These are phyloP conservation scores for Hanseniaspora jakobsenii DNA, from an alignment of 805 yeast genomes.

Conservation along the genomic window DNA sequence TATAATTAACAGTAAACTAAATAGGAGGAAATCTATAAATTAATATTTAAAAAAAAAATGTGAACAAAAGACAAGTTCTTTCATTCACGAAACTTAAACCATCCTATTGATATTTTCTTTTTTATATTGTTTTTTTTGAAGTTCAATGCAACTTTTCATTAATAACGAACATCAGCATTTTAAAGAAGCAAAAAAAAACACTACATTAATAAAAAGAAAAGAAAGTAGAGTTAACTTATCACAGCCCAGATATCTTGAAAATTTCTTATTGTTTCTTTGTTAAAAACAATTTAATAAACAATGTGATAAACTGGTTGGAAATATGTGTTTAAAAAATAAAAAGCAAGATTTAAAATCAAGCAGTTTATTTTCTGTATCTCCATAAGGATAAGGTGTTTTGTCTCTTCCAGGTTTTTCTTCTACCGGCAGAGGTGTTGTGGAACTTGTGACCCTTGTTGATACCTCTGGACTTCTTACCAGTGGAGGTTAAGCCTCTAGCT, in stretches of 20 bases:
- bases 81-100: too few relatives aligned
- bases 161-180: too few relatives aligned
- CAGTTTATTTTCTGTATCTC: conserved; percentile 86
- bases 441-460: conserved; percentile 99
- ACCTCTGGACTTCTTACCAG: conserved; percentile 99
- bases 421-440: conserved; percentile 97
- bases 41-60: too few relatives aligned
- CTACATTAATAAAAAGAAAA: conserved; percentile 16
- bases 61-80: too few relatives aligned
- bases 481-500: conserved; percentile 95
- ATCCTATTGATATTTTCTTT: too few relatives aligned
- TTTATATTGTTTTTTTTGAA: too few relatives aligned
- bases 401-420: conserved; percentile 99
- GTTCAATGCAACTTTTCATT: too few relatives aligned
- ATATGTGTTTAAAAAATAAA: not conserved
- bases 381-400: conserved; percentile 97
- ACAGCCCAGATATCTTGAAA: too few relatives aligned
- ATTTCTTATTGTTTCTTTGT: not conserved
- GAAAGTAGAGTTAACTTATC: too few relatives aligned
- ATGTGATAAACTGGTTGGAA: not conserved
- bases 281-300: not conserved
- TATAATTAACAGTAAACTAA: too few relatives aligned
- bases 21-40: too few relatives aligned
- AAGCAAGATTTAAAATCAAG: not conserved
- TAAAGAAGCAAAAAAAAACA: too few relatives aligned